phyloP scores from a whole-genome alignment of 2,329 filamentous ascomycete species.

The Aspergillus pseudotamarii region DNA sequence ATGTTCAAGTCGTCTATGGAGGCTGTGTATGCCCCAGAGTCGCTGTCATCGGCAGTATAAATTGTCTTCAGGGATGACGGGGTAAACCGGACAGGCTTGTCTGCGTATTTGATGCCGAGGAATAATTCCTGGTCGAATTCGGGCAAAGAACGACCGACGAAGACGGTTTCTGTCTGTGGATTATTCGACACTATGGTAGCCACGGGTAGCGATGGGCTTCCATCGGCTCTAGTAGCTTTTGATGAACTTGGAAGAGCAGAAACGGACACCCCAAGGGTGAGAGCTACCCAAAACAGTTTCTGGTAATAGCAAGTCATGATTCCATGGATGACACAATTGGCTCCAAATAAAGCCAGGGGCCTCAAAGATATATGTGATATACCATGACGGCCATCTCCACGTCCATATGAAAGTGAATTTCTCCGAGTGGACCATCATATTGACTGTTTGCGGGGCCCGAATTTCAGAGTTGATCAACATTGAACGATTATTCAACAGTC shows the following conservation, averaged over 20 bases:
- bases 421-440: not conserved
- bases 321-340: not conserved
- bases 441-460: not conserved
- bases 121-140: conserved; percentile 33
- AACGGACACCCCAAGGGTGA: not conserved
- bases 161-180: conserved; percentile 17
- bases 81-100: conserved; percentile 31
- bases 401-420: not conserved
- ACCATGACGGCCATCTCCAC: too few relatives aligned
- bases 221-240: not conserved
- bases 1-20: not conserved
- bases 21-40: conserved; percentile 17
- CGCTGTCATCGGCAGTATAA: conserved; percentile 27
- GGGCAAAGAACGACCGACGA: conserved; percentile 29
- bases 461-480: not conserved
- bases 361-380: not conserved
- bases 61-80: conserved; percentile 24
- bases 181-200: not conserved
- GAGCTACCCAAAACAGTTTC: not conserved
- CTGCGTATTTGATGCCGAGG: conserved; percentile 34
- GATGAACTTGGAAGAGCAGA: not conserved
- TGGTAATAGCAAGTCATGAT: not conserved
- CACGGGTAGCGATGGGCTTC: not conserved
- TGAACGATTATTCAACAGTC: not conserved
- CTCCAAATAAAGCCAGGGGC: not conserved